A percentile compares a stretch with the other conserved stretches of the same genome.
phyloP scores from a whole-genome alignment of 345 rosid genomes.

The Camelina laxa region DNA sequence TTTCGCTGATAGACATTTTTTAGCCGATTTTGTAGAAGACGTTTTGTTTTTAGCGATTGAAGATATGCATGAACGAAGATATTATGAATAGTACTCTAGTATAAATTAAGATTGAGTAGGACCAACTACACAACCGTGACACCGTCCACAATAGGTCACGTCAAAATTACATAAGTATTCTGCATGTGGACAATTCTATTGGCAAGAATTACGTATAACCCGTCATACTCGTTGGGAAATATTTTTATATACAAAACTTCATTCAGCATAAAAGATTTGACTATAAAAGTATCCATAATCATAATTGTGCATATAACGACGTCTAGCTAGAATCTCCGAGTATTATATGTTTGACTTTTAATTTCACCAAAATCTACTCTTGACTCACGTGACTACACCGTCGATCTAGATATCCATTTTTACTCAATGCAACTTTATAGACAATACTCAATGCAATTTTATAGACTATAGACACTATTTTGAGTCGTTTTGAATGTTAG shows the following conservation, averaged over 20 bases:
- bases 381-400: background rate
- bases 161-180: conserved; percentile 24
- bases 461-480: background rate
- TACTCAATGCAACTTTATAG: background rate
- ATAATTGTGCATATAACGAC: conserved; percentile 1
- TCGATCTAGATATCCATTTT: background rate
- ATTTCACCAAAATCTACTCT: background rate
- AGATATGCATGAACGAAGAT: conserved; percentile 21
- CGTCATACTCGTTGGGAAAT: conserved; percentile 6
- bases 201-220: conserved; percentile 34
- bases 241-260: background rate
- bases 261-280: conserved; percentile 26
- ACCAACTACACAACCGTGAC: conserved; percentile 21
- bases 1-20: background rate
- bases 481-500: background rate
- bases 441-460: too few relatives aligned
- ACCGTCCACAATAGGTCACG: conserved; percentile 34
- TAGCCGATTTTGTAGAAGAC: background rate
- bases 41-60: conserved; percentile 6
- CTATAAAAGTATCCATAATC: conserved; percentile 9
- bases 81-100: conserved; percentile 5
- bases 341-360: conserved; percentile 6
- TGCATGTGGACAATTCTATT: conserved; percentile 39
- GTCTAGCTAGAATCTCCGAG: conserved; percentile 1
- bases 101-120: conserved; percentile 30